Conservation (phyloP, 768 basidiomycete species). For the Russula sp. region DNA sequence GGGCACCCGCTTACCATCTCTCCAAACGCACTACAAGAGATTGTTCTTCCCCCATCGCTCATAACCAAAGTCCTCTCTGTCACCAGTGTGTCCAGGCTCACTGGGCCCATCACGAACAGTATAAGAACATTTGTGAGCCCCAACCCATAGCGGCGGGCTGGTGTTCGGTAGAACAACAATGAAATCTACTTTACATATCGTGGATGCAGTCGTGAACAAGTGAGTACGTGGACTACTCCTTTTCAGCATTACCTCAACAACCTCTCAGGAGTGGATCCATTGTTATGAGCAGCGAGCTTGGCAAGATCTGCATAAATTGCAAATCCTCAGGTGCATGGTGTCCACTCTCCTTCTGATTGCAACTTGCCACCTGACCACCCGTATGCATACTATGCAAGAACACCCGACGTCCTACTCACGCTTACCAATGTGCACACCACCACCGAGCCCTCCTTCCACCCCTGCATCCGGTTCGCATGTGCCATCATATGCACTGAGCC, state of each 20-base stretch:
- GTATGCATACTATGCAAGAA: constrained; percentile 45
- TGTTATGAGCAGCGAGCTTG: constrained; percentile 62
- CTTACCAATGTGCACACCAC: constrained; percentile 39
- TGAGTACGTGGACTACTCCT: constrained; percentile 31
- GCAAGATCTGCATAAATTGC: constrained; percentile 68
- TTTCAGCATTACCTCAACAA: not conserved
- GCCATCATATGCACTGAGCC: constrained; percentile 29
- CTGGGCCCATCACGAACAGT: too few relatives aligned
- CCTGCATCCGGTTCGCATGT: too few relatives aligned
- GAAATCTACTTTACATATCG: constrained; percentile 91
- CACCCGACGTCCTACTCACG: constrained; percentile 34
- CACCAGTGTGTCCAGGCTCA: too few relatives aligned
- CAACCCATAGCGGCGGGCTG: constrained; percentile 89
- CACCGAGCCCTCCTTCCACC: constrained; percentile 41
- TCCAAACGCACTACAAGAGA: too few relatives aligned
- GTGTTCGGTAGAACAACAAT: constrained; percentile 76
- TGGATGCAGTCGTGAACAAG: constrained; percentile 72
- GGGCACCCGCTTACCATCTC: too few relatives aligned
- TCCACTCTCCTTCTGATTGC: not conserved
- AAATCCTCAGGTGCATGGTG: constrained; percentile 60
- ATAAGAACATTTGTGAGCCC: too few relatives aligned
- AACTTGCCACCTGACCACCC: not conserved
- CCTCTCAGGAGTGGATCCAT: constrained; percentile 58
- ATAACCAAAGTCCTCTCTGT: too few relatives aligned
- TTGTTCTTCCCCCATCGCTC: too few relatives aligned